Conservation (phyloP, 345 rosid genomes). For the Cardamine chenopodiifolia region DNA sequence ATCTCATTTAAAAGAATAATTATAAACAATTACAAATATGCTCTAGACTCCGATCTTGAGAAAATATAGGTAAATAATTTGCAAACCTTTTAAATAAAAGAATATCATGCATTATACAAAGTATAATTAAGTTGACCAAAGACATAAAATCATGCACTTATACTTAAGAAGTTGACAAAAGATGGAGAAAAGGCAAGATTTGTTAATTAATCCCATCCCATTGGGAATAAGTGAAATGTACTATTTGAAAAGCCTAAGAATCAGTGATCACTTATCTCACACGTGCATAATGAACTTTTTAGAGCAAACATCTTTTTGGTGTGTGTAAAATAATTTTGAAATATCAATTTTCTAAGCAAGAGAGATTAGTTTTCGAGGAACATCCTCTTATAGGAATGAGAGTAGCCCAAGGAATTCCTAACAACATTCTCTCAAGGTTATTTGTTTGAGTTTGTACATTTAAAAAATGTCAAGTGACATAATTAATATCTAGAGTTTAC, state of each 20-base stretch:
- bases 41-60: not conserved
- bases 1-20: not conserved
- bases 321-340: not conserved
- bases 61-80: not conserved
- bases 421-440: slow-evolving; percentile 40
- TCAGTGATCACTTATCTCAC: slow-evolving; percentile 39
- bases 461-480: slow-evolving; percentile 16
- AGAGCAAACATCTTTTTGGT: not conserved
- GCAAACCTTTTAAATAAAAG: not conserved
- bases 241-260: slow-evolving; percentile 31
- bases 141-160: not conserved
- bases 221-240: slow-evolving; percentile 35
- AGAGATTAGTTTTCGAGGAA: slow-evolving; percentile 40
- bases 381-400: slow-evolving; percentile 39
- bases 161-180: not conserved
- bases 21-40: not conserved
- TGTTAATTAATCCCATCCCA: slow-evolving; percentile 27
- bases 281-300: slow-evolving; percentile 23
- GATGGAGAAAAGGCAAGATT: slow-evolving; percentile 14
- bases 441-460: slow-evolving; percentile 9
- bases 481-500: slow-evolving; percentile 2
- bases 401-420: slow-evolving; percentile 15
- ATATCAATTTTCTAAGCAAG: slow-evolving; percentile 15
- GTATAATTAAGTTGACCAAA: not conserved
- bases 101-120: not conserved